Percentiles rank a stretch among this genome's conserved stretches.
These are phyloP conservation scores for Diaporthe helianthi DNA, from an alignment of 2,329 filamentous ascomycete species.

Conservation along the genomic window DNA sequence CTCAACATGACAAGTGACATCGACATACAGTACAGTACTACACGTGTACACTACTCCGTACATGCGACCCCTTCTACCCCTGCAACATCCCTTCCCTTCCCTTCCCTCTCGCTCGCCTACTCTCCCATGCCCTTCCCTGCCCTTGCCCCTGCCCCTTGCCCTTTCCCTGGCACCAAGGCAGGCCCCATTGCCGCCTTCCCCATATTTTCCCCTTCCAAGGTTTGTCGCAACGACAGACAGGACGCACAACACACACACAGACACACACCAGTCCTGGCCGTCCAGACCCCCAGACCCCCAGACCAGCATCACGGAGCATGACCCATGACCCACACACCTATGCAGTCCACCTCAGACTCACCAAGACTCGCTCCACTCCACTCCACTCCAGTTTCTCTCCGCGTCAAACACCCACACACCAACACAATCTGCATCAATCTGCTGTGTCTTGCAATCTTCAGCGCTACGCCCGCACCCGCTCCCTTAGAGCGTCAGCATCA, in stretches of 20 bases:
- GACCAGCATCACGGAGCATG: constrained; percentile 25
- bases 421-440: constrained; percentile 24
- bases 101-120: constrained; percentile 22
- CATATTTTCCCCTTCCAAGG: constrained; percentile 35
- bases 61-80: neutral
- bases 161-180: constrained; percentile 16
- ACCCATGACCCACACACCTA: constrained; percentile 27
- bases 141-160: constrained; percentile 11
- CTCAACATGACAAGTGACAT: constrained; percentile 25
- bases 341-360: constrained; percentile 26
- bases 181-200: constrained; percentile 28
- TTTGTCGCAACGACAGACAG: constrained; percentile 28
- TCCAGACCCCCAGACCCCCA: constrained; percentile 1
- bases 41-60: no score
- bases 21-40: no score
- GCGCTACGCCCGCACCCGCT: neutral
- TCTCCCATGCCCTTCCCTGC: constrained; percentile 10
- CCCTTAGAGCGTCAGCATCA: neutral
- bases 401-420: constrained; percentile 19
- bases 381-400: constrained; percentile 21
- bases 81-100: constrained; percentile 31
- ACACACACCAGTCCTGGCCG: constrained; percentile 13
- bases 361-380: constrained; percentile 20
- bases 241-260: constrained; percentile 11
- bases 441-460: constrained; percentile 16